These are phyloP conservation scores for Solanum lycopersicoides DNA, from an alignment of 257 asterid species.

Conservation along the genomic window DNA sequence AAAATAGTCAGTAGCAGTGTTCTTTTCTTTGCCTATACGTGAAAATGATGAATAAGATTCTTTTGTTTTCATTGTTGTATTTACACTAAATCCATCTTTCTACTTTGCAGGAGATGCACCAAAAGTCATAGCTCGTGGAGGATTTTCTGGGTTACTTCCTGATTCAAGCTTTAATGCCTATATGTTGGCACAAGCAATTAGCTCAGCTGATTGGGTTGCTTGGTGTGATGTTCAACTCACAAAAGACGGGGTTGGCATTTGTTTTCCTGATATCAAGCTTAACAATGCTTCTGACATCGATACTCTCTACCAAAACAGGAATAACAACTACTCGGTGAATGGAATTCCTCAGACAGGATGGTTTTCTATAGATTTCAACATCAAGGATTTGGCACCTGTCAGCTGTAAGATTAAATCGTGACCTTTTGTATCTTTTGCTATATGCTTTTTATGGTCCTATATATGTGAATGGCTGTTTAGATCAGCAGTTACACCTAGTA, in stretches of 20 bases:
- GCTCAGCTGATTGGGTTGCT: constrained; percentile 18
- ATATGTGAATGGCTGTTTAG: background rate
- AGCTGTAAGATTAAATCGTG: constrained; percentile 31
- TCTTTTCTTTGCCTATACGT: background rate
- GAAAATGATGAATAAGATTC: background rate
- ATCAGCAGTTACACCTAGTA: background rate
- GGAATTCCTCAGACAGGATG: constrained; percentile 46
- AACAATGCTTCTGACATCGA: constrained; percentile 40
- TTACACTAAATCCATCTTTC: background rate
- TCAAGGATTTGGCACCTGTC: constrained; percentile 24
- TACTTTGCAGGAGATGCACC: constrained; percentile 55
- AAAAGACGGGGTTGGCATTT: constrained; percentile 68
- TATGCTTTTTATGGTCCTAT: background rate
- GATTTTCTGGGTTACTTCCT: constrained; percentile 75
- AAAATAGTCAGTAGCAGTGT: background rate
- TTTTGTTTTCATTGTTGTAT: background rate
- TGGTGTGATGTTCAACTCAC: constrained; percentile 94
- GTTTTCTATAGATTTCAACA: constrained; percentile 53
- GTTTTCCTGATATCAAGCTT: constrained; percentile 52
- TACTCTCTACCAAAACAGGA: background rate
- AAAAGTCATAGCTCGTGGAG: constrained; percentile 72
- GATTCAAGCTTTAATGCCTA: constrained; percentile 60
- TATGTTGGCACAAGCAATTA: constrained; percentile 9
- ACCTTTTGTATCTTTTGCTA: constrained; percentile 1
- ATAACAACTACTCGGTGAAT: constrained; percentile 34